phyloP scores from a whole-genome alignment of 129 eudicot genomes.

The Smallanthus sonchifolius region DNA sequence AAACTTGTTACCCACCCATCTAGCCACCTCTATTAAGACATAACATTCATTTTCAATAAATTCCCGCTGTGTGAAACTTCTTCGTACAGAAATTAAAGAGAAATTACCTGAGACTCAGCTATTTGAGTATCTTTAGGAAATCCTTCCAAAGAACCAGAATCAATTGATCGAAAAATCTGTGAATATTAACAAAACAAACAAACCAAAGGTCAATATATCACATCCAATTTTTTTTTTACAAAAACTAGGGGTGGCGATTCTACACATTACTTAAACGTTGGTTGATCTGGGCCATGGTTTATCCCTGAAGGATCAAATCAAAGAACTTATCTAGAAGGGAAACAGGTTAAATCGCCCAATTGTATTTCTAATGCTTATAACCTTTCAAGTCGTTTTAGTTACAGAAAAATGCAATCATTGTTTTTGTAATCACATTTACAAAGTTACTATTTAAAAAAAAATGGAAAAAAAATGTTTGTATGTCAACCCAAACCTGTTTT shows the following conservation, averaged over 20 bases:
- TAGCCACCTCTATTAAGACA: neutral
- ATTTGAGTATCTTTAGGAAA: too few relatives aligned
- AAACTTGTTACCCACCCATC: neutral
- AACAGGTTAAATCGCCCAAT: neutral
- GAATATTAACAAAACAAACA: too few relatives aligned
- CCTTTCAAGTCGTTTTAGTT: neutral
- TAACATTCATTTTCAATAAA: constrained; percentile 3
- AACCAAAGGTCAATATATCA: too few relatives aligned
- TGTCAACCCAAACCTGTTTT: too few relatives aligned
- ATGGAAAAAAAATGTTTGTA: too few relatives aligned
- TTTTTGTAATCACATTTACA: neutral
- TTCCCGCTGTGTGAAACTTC: neutral
- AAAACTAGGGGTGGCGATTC: neutral
- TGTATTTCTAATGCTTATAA: neutral
- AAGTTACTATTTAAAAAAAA: too few relatives aligned
- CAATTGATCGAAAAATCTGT: too few relatives aligned
- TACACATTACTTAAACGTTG: neutral
- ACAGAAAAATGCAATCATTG: neutral
- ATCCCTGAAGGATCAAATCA: neutral
- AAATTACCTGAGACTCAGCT: too few relatives aligned
- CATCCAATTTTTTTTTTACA: too few relatives aligned
- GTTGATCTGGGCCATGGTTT: neutral
- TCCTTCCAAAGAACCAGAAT: too few relatives aligned
- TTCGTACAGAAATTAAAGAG: neutral
- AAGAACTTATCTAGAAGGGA: neutral